phyloP scores from a whole-genome alignment of 1,284 basidiomycete species.

The Cutaneotrichosporon arboriforme region DNA sequence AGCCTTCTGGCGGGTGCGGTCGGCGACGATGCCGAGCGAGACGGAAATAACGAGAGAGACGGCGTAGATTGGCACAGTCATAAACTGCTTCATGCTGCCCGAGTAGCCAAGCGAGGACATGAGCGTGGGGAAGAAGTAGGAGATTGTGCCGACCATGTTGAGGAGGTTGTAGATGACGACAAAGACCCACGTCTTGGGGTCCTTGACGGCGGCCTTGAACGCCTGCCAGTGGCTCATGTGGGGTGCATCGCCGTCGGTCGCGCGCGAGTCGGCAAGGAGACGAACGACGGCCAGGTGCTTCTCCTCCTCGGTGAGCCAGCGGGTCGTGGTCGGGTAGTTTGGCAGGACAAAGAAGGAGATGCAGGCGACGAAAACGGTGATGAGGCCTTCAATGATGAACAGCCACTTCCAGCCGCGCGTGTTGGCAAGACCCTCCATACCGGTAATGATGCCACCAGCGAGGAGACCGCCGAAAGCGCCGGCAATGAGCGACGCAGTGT shows the following conservation, averaged over 20 bases:
- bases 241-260: constrained; percentile 17
- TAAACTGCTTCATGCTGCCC: constrained; percentile 42
- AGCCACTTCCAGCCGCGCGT: constrained; percentile 42
- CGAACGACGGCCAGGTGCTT: constrained; percentile 18
- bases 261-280: constrained; percentile 22
- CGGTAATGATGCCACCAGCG: constrained; percentile 37
- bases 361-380: constrained; percentile 33
- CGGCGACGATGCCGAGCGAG: constrained; percentile 37
- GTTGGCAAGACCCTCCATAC: constrained; percentile 28
- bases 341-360: constrained; percentile 45
- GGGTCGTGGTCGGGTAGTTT: constrained; percentile 41
- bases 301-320: constrained; percentile 38
- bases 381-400: constrained; percentile 45
- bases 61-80: constrained; percentile 50
- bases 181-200: constrained; percentile 38
- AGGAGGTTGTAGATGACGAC: constrained; percentile 36
- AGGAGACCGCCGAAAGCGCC: constrained; percentile 45
- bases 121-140: constrained; percentile 48
- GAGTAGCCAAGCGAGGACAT: constrained; percentile 41
- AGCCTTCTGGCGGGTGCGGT: constrained; percentile 42
- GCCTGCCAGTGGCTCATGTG: constrained; percentile 24
- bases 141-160: constrained; percentile 43
- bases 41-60: constrained; percentile 45
- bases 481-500: constrained; percentile 22
- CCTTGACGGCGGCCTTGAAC: constrained; percentile 25